Evolutionary conservation across 73 alveolate genomes (phyloP).

Genomic region (Tetrahymena thermophila): DNA sequence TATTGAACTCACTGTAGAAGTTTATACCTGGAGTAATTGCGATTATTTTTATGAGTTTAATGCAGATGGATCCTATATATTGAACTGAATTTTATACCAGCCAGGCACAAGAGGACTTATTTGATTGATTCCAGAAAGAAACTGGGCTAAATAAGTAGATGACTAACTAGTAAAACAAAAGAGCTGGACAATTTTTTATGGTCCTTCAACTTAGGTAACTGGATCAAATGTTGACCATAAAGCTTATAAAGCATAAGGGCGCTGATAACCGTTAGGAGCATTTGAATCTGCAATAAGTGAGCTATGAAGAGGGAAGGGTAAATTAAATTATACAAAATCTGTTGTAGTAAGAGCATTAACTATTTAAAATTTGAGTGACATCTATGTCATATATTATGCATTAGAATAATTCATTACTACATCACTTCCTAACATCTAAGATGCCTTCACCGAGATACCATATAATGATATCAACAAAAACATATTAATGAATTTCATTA

Average conservation of each 20-base stretch:
- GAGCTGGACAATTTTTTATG: neutral
- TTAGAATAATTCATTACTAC: neutral
- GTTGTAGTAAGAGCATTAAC: neutral
- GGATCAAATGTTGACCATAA: neutral
- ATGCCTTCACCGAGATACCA: neutral
- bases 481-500: neutral
- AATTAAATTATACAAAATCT: neutral
- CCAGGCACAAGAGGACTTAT: neutral
- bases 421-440: neutral
- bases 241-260: neutral
- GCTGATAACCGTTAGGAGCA: neutral
- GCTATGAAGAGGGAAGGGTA: neutral
- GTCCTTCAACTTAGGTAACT: neutral
- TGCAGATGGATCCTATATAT: neutral
- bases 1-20: neutral
- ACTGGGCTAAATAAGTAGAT: neutral
- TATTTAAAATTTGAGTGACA: neutral
- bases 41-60: neutral
- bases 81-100: neutral
- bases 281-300: neutral
- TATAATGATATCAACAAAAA: neutral
- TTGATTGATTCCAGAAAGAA: neutral
- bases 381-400: neutral
- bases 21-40: neutral
- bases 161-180: neutral